Percentiles rank a stretch among this genome's conserved stretches.
Evolutionary conservation across 164 flowering plant genomes (phyloP).

Genomic region (Stephania japonica): DNA sequence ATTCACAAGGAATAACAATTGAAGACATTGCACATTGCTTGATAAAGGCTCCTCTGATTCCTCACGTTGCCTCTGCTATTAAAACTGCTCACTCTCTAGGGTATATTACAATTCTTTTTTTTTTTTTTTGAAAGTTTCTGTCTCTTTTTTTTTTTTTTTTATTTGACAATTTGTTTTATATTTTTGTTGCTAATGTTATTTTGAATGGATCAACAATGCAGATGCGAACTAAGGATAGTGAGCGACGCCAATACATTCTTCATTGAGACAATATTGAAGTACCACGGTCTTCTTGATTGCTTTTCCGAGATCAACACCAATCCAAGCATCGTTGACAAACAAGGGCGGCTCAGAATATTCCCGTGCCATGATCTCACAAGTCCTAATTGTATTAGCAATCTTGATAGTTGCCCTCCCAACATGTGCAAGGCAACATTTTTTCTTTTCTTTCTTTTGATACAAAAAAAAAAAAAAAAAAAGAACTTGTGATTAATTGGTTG

Average conservation of each 20-base stretch:
- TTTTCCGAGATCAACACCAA: not conserved
- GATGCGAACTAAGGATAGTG: too few species aligned
- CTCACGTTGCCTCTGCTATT: constrained; percentile 43
- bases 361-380: not conserved
- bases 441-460: too few species aligned
- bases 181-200: too few species aligned
- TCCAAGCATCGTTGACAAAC: not conserved
- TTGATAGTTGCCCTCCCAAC: too few species aligned
- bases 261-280: too few species aligned
- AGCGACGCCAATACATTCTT: too few species aligned
- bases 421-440: too few species aligned
- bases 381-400: not conserved
- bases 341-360: not conserved
- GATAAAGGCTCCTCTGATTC: constrained; percentile 37
- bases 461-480: too few species aligned
- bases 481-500: too few species aligned
- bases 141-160: too few species aligned
- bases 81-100: constrained; percentile 58
- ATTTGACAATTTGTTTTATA: too few species aligned
- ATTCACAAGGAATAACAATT: not conserved
- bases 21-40: not conserved
- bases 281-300: not conserved
- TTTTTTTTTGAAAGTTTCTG: too few species aligned
- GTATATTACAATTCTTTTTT: constrained; percentile 27
- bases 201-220: not conserved